Evolutionary conservation across 768 basidiomycete species (phyloP), one percentile per base, ranked within the genome.

Genomic region (Asterophora parasitica): DNA sequence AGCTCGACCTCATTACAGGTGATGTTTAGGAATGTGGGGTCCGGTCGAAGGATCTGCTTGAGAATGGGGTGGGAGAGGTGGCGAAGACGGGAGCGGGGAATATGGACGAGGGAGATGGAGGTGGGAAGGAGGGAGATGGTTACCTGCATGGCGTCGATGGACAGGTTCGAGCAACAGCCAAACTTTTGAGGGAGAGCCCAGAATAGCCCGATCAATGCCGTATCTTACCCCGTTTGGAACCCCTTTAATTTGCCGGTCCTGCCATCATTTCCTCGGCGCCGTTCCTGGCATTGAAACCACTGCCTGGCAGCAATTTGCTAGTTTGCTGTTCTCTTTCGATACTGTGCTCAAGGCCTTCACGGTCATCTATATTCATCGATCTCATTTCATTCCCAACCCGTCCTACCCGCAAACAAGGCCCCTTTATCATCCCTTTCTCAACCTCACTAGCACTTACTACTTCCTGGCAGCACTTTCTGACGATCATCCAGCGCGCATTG

Each of bases 1-100:
- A 91, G 82, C 64, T 90, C 88, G 53, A 88, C 77, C 53, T 85
- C 78, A 61, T 91, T 91, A 67, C 77, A 85, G 44, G 85, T 86
- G 48, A 88, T 74, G 57, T 82, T 87, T 60, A 88, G 73, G 62
- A 88, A 88, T 5, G 75, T 73, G 12, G 83, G 81, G 50, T 69
- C 71, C 2, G 83, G 82, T 42, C 78, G 77, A 44, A 88, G 77
- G 48, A 88, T 78, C 63, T 85, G 83, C 50, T 77, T 77, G 53
- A 90, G 73, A 61, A 89, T 61, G 23, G 78, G 78, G 53, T 80
- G 76, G 7, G 77, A 77, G 44, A 86, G 70, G 2, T 73, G 67
- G 20, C 72, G 60, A 12, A 88, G 75, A 43, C 85, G 79, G n/a
- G 76, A 71, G 47, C 85, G 82, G 39, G 87, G 87, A 49, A 89